Conservation (phyloP, 2,329 filamentous ascomycete species). For the Fusarium agapanthi region DNA sequence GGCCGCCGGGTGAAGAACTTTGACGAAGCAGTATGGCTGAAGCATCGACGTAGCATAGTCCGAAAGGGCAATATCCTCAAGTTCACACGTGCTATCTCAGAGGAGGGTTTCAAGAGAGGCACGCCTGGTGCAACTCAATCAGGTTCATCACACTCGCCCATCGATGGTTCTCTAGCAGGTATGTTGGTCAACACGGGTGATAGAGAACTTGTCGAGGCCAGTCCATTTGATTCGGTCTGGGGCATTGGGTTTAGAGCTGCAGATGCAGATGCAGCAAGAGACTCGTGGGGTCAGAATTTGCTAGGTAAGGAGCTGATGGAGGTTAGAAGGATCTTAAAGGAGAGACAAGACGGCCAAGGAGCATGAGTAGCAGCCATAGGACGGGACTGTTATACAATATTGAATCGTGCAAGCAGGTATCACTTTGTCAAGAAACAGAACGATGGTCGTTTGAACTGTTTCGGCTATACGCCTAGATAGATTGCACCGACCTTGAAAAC, state of each 20-base stretch:
- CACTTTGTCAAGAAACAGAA: not conserved
- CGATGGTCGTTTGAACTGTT: not conserved
- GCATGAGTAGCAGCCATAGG: not conserved
- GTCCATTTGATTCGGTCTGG: conserved; percentile 70
- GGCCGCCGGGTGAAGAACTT: conserved; percentile 66
- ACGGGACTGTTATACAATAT: not conserved
- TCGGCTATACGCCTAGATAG: conserved; percentile 9
- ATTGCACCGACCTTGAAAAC: conserved; percentile 22
- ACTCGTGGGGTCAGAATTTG: conserved; percentile 70
- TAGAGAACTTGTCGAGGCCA: conserved; percentile 69
- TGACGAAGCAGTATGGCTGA: conserved; percentile 59
- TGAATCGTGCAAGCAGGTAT: not conserved
- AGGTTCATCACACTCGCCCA: conserved; percentile 31
- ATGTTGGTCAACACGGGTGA: conserved; percentile 66
- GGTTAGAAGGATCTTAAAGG: conserved; percentile 61
- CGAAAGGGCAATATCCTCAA: conserved; percentile 66
- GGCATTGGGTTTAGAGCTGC: conserved; percentile 67
- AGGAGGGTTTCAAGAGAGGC: conserved; percentile 41
- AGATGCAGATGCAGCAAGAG: conserved; percentile 57
- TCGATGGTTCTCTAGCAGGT: conserved; percentile 53
- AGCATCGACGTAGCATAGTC: conserved; percentile 63
- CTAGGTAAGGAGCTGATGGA: conserved; percentile 70
- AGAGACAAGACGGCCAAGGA: conserved; percentile 43
- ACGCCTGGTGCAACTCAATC: conserved; percentile 27
- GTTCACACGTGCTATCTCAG: conserved; percentile 58